Evolutionary conservation across 306 rosid genomes (phyloP).

Genomic region (Medicago truncatula): MtrunA17r5.0-ANR NC_053046.1:6675501-6676000

Average conservation of each 20-base stretch:
- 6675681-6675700: constrained; percentile 21
- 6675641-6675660: constrained; percentile 12
- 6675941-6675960: background rate
- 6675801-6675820: constrained; percentile 19
- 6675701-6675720: constrained; percentile 22
- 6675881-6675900: constrained; percentile 24
- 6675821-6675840: constrained; percentile 6
- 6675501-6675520: constrained; percentile 59
- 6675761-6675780: constrained; percentile 10
- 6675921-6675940: constrained; percentile 10
- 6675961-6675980: constrained; percentile 23
- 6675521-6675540: constrained; percentile 80
- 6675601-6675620: background rate
- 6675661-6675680: constrained; percentile 18
- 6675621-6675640: constrained; percentile 3
- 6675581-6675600: constrained; percentile 28
- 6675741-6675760: constrained; percentile 26
- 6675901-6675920: constrained; percentile 21
- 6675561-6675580: constrained; percentile 15
- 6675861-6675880: constrained; percentile 17
- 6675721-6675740: constrained; percentile 24
- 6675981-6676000: constrained; percentile 9
- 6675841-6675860: constrained; percentile 24
- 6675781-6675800: constrained; percentile 31
- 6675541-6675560: constrained; percentile 84